Percentiles rank a stretch among this genome's conserved stretches.
These are phyloP conservation scores for Phyllosticta citrichinensis DNA, from an alignment of 2,329 filamentous ascomycete species.

Conservation along the genomic window DNA sequence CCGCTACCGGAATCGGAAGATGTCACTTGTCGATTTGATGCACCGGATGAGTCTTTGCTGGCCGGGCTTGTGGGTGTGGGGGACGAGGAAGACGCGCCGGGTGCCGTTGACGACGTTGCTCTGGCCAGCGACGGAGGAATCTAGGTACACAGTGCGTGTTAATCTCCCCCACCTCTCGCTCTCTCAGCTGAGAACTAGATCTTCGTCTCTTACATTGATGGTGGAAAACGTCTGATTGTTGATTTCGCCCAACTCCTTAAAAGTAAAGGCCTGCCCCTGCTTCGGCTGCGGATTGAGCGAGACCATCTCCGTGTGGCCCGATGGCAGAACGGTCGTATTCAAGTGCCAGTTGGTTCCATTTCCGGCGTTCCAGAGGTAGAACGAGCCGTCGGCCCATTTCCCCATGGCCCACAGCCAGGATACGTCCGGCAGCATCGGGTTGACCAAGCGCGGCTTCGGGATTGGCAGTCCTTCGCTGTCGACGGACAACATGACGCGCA, in stretches of 20 bases:
- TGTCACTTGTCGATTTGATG: neutral
- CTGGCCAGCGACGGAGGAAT: neutral
- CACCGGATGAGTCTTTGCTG: neutral
- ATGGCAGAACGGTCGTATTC: neutral
- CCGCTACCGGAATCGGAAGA: neutral
- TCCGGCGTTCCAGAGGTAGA: conserved; percentile 7
- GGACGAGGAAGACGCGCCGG: neutral
- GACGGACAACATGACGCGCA: neutral
- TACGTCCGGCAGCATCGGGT: neutral
- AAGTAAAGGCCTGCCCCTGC: conserved; percentile 3
- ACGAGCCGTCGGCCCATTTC: conserved; percentile 5
- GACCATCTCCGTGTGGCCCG: conserved; percentile 1
- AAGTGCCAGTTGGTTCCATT: conserved; percentile 9
- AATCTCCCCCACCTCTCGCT: no score
- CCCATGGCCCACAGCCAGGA: conserved; percentile 8
- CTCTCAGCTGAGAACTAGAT: no score
- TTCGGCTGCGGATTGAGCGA: conserved; percentile 6
- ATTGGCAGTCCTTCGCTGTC: neutral
- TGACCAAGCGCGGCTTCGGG: conserved; percentile 6
- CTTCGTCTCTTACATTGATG: neutral
- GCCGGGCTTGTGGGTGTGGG: neutral
- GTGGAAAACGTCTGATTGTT: conserved; percentile 3
- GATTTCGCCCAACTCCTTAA: conserved; percentile 1
- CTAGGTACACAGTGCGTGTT: neutral
- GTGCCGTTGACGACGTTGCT: neutral